Conservation (phyloP, 164 flowering plant species). For the Echeveria elegans region DNA sequence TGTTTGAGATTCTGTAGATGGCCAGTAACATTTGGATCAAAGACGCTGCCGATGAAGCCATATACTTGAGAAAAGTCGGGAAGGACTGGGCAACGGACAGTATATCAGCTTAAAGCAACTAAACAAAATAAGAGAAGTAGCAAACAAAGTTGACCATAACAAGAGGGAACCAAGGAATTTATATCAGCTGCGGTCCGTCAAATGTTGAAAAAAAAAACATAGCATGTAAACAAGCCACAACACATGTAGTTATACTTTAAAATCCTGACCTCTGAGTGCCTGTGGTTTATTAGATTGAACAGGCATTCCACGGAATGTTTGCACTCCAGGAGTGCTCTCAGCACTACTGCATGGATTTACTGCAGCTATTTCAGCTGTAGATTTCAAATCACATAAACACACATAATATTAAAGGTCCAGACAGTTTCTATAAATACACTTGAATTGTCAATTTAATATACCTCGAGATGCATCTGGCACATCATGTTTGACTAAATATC, state of each 20-base stretch:
- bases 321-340: neutral
- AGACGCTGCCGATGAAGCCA: slow-evolving; percentile 81
- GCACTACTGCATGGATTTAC: neutral
- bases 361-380: neutral
- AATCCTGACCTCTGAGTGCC: neutral
- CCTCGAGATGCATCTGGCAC: slow-evolving; percentile 46
- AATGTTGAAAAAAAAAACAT: neutral
- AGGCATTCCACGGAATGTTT: neutral
- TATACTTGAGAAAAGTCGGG: slow-evolving; percentile 93
- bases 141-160: neutral
- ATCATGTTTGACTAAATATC: slow-evolving; percentile 34
- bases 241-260: neutral
- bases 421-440: neutral
- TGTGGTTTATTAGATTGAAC: neutral
- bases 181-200: neutral
- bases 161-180: neutral
- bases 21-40: slow-evolving; percentile 68
- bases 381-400: neutral
- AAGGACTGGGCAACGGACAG: slow-evolving; percentile 33
- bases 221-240: neutral
- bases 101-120: slow-evolving; percentile 5
- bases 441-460: slow-evolving; percentile 10
- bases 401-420: neutral
- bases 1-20: slow-evolving; percentile 80
- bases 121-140: neutral